Conservation (phyloP, 1,284 basidiomycete genomes). For the Ganoderma resinaceum region DNA sequence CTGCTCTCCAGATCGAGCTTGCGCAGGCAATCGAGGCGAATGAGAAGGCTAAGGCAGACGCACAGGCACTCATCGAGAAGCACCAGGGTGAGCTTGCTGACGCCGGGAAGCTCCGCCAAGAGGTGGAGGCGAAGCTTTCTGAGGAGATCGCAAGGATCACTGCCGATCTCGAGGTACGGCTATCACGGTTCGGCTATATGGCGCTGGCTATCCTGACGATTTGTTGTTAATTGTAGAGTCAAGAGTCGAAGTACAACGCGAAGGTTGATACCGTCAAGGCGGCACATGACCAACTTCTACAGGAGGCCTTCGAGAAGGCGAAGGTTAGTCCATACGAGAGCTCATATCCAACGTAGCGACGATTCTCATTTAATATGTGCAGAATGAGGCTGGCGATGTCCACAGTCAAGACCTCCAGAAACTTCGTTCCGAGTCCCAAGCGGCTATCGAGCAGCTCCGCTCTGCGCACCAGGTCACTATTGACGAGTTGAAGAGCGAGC, state of each 20-base stretch:
- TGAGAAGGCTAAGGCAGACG: slow-evolving; percentile 56
- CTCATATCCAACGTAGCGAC: neutral
- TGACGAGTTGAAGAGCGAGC: slow-evolving; percentile 67
- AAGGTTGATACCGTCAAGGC: slow-evolving; percentile 72
- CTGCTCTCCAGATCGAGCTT: slow-evolving; percentile 55
- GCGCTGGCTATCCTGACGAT: neutral
- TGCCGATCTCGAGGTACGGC: slow-evolving; percentile 67
- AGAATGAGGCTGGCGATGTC: slow-evolving; percentile 71
- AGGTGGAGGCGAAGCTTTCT: slow-evolving; percentile 61
- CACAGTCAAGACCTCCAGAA: slow-evolving; percentile 76
- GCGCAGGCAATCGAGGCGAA: slow-evolving; percentile 50
- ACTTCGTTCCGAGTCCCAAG: slow-evolving; percentile 70
- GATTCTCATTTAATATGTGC: neutral
- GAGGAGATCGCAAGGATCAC: slow-evolving; percentile 64
- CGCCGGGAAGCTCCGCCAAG: slow-evolving; percentile 51
- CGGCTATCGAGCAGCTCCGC: slow-evolving; percentile 73
- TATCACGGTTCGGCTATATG: neutral
- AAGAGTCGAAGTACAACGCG: slow-evolving; percentile 71
- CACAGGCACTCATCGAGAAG: slow-evolving; percentile 50
- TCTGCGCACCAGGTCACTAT: slow-evolving; percentile 64
- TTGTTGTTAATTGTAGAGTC: slow-evolving; percentile 51
- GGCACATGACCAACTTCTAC: slow-evolving; percentile 69
- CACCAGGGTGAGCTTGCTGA: slow-evolving; percentile 58
- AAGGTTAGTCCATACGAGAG: slow-evolving; percentile 56
- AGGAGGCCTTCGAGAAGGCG: slow-evolving; percentile 77